Evolutionary conservation across 176 grass and related monocot species (phyloP).

Genomic region (Oryza longistaminata): DNA sequence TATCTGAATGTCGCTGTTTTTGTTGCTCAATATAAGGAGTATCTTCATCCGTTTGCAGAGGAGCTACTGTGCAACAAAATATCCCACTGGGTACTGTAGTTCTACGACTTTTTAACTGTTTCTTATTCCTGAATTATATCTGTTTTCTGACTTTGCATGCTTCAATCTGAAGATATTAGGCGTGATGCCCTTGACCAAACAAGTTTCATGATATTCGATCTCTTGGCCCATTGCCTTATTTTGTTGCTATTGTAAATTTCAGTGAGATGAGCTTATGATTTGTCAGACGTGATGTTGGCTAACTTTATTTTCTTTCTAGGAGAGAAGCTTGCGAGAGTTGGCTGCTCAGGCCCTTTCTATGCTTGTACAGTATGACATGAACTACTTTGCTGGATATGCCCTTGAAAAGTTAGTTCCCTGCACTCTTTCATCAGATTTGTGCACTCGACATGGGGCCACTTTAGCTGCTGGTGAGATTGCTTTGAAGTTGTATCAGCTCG

Average conservation of each 20-base stretch:
- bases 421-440: slow-evolving; percentile 88
- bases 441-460: slow-evolving; percentile 94
- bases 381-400: slow-evolving; percentile 73
- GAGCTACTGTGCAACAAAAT: slow-evolving; percentile 87
- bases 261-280: not conserved
- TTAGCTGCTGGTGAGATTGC: slow-evolving; percentile 82
- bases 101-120: slow-evolving; percentile 14
- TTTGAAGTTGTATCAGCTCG: slow-evolving; percentile 67
- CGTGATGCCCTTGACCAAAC: not conserved
- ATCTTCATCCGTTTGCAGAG: slow-evolving; percentile 86
- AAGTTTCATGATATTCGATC: slow-evolving; percentile 9
- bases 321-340: slow-evolving; percentile 80
- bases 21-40: slow-evolving; percentile 78
- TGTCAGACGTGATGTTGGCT: slow-evolving; percentile 41
- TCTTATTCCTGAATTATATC: not conserved
- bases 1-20: slow-evolving; percentile 81
- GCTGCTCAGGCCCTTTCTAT: slow-evolving; percentile 75
- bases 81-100: slow-evolving; percentile 78
- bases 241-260: slow-evolving; percentile 22
- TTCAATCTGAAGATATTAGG: not conserved
- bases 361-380: slow-evolving; percentile 82
- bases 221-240: not conserved
- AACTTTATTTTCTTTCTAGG: slow-evolving; percentile 60
- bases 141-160: slow-evolving; percentile 30
- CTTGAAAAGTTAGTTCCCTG: slow-evolving; percentile 77